Percentiles rank a stretch among this genome's conserved stretches.
These are phyloP conservation scores for Torulaspora gathmanii DNA, from an alignment of 805 yeast species.

Conservation along the genomic window DNA sequence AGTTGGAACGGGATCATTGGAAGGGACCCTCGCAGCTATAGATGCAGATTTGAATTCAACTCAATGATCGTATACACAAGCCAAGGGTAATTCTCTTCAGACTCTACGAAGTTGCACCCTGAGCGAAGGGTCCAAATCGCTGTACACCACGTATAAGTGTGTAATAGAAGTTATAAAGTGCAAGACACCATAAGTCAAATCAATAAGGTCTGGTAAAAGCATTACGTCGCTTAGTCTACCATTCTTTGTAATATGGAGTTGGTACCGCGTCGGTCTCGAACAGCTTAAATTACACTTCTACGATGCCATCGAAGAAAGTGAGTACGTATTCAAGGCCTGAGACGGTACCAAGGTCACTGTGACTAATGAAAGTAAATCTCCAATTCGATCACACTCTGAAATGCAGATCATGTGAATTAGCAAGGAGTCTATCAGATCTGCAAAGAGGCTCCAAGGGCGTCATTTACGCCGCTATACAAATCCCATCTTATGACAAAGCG, in stretches of 20 bases:
- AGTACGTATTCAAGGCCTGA: neutral
- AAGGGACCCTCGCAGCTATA: too few relatives aligned
- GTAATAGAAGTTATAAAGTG: too few relatives aligned
- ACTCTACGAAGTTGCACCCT: too few relatives aligned
- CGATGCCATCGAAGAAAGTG: too few relatives aligned
- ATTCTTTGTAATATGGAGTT: neutral
- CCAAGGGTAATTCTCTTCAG: too few relatives aligned
- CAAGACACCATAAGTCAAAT: too few relatives aligned
- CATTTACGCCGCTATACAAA: constrained; percentile 11
- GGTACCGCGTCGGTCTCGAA: neutral
- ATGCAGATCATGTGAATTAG: constrained; percentile 8
- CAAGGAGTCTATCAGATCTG: constrained; percentile 8
- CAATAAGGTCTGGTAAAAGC: too few relatives aligned
- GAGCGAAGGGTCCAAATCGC: too few relatives aligned
- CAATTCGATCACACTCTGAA: constrained; percentile 6
- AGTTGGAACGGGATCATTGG: too few relatives aligned
- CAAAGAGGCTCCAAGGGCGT: constrained; percentile 1
- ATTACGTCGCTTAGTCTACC: neutral
- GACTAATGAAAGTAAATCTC: constrained; percentile 10
- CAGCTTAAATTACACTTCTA: neutral
- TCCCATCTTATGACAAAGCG: constrained; percentile 12
- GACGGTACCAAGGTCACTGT: neutral
- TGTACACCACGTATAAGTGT: too few relatives aligned
- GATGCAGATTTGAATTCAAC: too few relatives aligned
- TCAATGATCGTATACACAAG: too few relatives aligned